A percentile compares a stretch with the other conserved stretches of the same genome.
phyloP scores from a whole-genome alignment of 192 early-diverging fungal genomes.

The Backusella tuberculispora region DNA sequence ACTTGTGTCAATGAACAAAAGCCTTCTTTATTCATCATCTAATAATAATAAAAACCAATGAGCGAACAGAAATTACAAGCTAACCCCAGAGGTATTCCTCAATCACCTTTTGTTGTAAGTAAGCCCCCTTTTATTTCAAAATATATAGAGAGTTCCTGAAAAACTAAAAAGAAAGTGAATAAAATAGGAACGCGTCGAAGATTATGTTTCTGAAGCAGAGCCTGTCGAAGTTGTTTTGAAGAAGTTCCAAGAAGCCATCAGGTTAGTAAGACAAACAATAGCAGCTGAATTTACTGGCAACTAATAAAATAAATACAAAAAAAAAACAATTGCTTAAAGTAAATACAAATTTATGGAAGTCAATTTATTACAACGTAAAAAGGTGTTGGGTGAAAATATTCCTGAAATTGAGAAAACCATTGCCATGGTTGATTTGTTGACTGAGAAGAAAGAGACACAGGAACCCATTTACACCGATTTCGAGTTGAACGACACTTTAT shows the following conservation, averaged over 20 bases:
- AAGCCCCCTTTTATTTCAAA: neutral
- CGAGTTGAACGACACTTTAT: slow-evolving; percentile 95
- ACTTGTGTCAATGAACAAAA: neutral
- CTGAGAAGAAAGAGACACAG: slow-evolving; percentile 49
- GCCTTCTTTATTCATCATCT: slow-evolving; percentile 5
- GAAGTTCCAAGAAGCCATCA: slow-evolving; percentile 92
- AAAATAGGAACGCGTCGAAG: slow-evolving; percentile 81
- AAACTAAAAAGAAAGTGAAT: neutral
- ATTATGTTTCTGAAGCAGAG: slow-evolving; percentile 76
- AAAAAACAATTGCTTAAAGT: slow-evolving; percentile 43
- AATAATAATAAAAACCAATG: neutral
- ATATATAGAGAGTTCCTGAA: neutral
- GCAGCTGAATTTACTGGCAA: neutral
- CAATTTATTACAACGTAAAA: slow-evolving; percentile 83
- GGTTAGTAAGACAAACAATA: slow-evolving; percentile 45
- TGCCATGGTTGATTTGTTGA: slow-evolving; percentile 81
- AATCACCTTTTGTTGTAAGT: slow-evolving; percentile 90
- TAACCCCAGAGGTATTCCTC: slow-evolving; percentile 95
- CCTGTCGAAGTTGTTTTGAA: slow-evolving; percentile 82
- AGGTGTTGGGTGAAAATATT: slow-evolving; percentile 87
- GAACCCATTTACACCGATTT: slow-evolving; percentile 80
- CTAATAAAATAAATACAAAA: neutral
- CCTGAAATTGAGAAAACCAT: slow-evolving; percentile 96
- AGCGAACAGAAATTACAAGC: slow-evolving; percentile 57
- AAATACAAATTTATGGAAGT: slow-evolving; percentile 99